Conservation (phyloP, 2,329 filamentous ascomycete species). For the Botrytis pseudocinerea region DNA sequence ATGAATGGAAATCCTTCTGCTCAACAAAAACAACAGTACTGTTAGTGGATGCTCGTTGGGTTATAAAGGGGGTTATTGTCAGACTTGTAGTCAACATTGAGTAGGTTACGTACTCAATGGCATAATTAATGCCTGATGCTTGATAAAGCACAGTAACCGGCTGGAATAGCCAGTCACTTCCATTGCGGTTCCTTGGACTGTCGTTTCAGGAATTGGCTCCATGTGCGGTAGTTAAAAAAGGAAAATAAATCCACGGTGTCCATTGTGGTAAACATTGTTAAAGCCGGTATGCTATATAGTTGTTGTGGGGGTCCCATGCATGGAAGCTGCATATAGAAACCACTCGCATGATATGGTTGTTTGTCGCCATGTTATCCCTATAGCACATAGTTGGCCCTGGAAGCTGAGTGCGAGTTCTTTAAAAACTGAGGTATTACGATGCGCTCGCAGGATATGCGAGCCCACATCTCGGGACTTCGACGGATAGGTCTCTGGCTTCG, state of each 20-base stretch:
- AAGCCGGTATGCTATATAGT: background rate
- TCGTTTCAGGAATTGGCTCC: background rate
- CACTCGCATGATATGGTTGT: background rate
- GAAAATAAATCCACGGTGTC: constrained; percentile 18
- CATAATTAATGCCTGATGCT: constrained; percentile 36
- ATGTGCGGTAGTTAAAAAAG: constrained; percentile 15
- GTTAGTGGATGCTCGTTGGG: constrained; percentile 38
- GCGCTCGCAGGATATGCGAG: constrained; percentile 23
- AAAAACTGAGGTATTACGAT: background rate
- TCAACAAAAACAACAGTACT: constrained; percentile 30
- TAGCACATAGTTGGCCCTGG: background rate
- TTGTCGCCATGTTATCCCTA: background rate
- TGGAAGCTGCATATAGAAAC: constrained; percentile 14
- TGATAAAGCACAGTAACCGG: constrained; percentile 26
- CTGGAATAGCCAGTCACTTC: constrained; percentile 28
- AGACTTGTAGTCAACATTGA: constrained; percentile 35
- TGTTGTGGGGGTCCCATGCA: constrained; percentile 8
- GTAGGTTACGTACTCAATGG: constrained; percentile 41
- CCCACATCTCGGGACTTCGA: constrained; percentile 16
- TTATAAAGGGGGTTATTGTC: constrained; percentile 31
- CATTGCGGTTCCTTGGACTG: background rate
- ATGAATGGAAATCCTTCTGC: constrained; percentile 31
- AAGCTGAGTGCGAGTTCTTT: background rate
- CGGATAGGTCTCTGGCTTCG: background rate
- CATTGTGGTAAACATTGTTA: constrained; percentile 10